Evolutionary conservation across 2,329 filamentous ascomycete species (phyloP).

Genomic region (Stachybotrys chartarum): DNA sequence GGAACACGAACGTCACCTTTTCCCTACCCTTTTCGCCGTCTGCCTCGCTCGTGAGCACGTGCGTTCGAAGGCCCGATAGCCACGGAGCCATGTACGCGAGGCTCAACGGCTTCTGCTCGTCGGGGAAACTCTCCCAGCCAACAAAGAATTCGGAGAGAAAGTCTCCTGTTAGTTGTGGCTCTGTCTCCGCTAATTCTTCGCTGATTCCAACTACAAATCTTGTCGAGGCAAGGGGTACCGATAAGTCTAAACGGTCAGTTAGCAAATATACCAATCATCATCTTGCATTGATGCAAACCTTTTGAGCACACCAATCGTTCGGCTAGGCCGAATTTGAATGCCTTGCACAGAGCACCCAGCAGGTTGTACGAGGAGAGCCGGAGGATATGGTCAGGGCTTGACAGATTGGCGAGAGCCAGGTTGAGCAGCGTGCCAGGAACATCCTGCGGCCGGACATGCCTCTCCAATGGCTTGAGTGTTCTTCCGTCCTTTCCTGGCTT

Average conservation of each 20-base stretch:
- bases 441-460: slow-evolving; percentile 62
- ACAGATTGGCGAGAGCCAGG: slow-evolving; percentile 59
- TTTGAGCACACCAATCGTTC: slow-evolving; percentile 55
- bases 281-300: slow-evolving; percentile 31
- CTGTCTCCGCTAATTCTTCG: slow-evolving; percentile 52
- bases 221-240: slow-evolving; percentile 55
- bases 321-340: slow-evolving; percentile 59
- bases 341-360: slow-evolving; percentile 57
- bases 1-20: slow-evolving; percentile 55
- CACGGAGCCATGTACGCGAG: slow-evolving; percentile 65
- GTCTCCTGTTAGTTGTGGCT: slow-evolving; percentile 61
- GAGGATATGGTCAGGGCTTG: slow-evolving; percentile 52
- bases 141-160: slow-evolving; percentile 70
- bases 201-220: slow-evolving; percentile 61
- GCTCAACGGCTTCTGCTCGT: slow-evolving; percentile 59
- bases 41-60: slow-evolving; percentile 48
- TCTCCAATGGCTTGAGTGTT: slow-evolving; percentile 53
- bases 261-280: not conserved
- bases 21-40: slow-evolving; percentile 62
- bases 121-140: slow-evolving; percentile 62
- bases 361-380: slow-evolving; percentile 61
- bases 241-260: slow-evolving; percentile 39
- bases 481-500: slow-evolving; percentile 58
- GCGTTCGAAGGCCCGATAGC: slow-evolving; percentile 54
- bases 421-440: slow-evolving; percentile 64